Conservation (phyloP, 495 filamentous ascomycete genomes). For the Aspergillus baeticus region DNA sequence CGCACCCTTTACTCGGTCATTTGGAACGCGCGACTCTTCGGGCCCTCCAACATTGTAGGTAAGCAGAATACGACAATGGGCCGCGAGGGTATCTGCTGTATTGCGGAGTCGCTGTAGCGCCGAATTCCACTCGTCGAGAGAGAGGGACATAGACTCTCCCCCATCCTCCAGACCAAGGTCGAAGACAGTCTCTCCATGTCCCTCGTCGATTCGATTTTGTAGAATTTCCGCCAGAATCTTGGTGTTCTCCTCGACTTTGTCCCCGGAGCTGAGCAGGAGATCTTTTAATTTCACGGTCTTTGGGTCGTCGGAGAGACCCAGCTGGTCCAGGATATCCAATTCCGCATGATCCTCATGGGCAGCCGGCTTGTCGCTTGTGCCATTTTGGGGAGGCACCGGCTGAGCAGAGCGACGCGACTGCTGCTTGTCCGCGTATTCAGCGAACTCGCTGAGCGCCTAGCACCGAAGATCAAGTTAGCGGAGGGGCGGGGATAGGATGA, state of each 20-base stretch:
- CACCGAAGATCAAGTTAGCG: neutral
- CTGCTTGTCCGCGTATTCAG: constrained; percentile 95
- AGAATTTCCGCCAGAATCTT: constrained; percentile 60
- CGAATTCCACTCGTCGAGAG: constrained; percentile 73
- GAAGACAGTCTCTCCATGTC: constrained; percentile 87
- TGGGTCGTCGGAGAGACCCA: constrained; percentile 76
- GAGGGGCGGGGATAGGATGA: constrained; percentile 4
- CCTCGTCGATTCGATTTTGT: constrained; percentile 71
- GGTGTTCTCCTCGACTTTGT: constrained; percentile 60
- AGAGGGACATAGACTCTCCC: constrained; percentile 85
- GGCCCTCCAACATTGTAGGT: constrained; percentile 88
- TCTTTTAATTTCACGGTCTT: constrained; percentile 69
- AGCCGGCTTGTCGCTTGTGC: constrained; percentile 44
- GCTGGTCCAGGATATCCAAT: constrained; percentile 85
- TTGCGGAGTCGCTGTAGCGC: constrained; percentile 67
- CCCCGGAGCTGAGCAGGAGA: constrained; percentile 63
- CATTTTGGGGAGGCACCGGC: constrained; percentile 27
- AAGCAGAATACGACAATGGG: constrained; percentile 75
- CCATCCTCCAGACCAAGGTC: constrained; percentile 91
- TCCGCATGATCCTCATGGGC: constrained; percentile 76
- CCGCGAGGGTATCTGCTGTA: constrained; percentile 63
- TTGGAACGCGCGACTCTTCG: constrained; percentile 59
- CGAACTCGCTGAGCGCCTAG: constrained; percentile 92
- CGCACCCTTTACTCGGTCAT: constrained; percentile 65
- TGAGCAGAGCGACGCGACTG: constrained; percentile 63